These are phyloP conservation scores for Strigomonas culicis DNA, from an alignment of 208 protist species.

Conservation along the genomic window DNA sequence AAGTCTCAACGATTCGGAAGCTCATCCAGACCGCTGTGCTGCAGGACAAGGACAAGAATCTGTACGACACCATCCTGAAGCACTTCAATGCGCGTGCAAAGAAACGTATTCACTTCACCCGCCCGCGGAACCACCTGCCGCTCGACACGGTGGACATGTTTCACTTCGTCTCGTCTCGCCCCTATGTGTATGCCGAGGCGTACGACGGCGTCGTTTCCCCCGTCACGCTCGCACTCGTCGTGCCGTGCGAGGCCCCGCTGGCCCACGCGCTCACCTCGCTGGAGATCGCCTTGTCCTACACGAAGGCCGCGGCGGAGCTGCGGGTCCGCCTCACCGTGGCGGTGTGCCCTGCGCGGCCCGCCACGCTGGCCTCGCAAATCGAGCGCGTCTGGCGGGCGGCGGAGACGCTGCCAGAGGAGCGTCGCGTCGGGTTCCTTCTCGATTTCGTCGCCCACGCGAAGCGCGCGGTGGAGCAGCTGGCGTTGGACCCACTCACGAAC, in stretches of 20 bases:
- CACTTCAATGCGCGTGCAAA: conserved; percentile 22
- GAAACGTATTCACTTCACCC: conserved; percentile 14
- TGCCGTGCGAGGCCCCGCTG: conserved; percentile 17
- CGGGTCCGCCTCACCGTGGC: background rate
- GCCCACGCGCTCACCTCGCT: background rate
- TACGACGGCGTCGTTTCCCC: conserved; percentile 21
- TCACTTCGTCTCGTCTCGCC: conserved; percentile 18
- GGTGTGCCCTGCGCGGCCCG: background rate
- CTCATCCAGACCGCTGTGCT: conserved; percentile 30
- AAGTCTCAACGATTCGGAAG: conserved; percentile 20
- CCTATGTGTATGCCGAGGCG: conserved; percentile 21
- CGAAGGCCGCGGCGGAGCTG: background rate
- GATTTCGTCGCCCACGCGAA: background rate
- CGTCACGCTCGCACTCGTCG: conserved; percentile 21
- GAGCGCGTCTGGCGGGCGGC: background rate
- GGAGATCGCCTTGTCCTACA: background rate
- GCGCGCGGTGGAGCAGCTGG: background rate
- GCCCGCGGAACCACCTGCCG: background rate
- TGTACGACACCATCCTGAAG: conserved; percentile 51
- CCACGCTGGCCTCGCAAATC: background rate
- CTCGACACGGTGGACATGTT: conserved; percentile 3
- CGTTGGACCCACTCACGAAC: background rate
- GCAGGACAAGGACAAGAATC: conserved; percentile 25
- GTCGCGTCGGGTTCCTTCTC: background rate
- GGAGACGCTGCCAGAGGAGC: background rate